Conservation (phyloP, 441 rosid genomes). For the Erysimum pusillum region DNA sequence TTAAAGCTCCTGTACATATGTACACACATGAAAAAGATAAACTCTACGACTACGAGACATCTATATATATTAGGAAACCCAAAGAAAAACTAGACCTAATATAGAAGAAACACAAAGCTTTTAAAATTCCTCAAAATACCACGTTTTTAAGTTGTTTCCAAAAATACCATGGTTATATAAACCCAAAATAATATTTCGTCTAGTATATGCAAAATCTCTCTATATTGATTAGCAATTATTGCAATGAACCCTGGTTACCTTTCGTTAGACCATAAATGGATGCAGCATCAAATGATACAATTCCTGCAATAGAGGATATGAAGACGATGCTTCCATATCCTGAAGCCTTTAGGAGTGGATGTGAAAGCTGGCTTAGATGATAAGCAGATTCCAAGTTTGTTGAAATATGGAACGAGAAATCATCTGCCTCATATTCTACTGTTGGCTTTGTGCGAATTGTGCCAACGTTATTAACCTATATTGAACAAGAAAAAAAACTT, state of each 20-base stretch:
- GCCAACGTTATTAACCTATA: slow-evolving; percentile 58
- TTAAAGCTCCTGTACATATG: slow-evolving; percentile 12
- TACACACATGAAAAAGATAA: neutral
- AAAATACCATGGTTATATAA: too few species aligned
- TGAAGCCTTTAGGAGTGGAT: slow-evolving; percentile 52
- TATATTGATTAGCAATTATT: neutral
- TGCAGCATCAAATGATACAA: slow-evolving; percentile 34
- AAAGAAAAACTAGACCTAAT: neutral
- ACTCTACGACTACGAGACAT: neutral
- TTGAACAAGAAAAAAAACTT: neutral
- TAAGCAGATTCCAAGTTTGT: slow-evolving; percentile 51
- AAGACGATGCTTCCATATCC: slow-evolving; percentile 52
- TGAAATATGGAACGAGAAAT: slow-evolving; percentile 37
- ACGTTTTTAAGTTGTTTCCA: too few species aligned
- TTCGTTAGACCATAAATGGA: slow-evolving; percentile 49
- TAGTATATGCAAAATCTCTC: neutral
- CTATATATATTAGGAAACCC: neutral
- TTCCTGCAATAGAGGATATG: slow-evolving; percentile 48
- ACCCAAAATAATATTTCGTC: too few species aligned
- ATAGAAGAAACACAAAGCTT: neutral
- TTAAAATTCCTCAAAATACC: too few species aligned
- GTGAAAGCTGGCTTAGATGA: slow-evolving; percentile 50
- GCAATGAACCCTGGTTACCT: slow-evolving; percentile 45
- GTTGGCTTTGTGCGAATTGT: slow-evolving; percentile 31
- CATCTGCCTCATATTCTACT: slow-evolving; percentile 40